Conservation (phyloP, 129 eudicot genomes). For the Tagetes erecta region DNA sequence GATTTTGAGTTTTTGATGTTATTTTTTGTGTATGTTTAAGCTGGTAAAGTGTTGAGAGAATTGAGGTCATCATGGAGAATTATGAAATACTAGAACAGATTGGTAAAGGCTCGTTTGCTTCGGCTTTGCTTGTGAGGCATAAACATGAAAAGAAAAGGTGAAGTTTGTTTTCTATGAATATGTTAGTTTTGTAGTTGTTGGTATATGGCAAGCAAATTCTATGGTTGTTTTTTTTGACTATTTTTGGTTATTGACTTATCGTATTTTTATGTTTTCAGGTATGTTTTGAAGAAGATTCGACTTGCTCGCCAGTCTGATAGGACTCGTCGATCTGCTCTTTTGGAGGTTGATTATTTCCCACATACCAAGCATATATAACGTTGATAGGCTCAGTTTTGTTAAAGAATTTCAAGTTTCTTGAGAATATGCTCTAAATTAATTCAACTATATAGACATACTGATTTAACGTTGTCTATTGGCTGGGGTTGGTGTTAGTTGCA, state of each 20-base stretch:
- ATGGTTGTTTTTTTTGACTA: not conserved
- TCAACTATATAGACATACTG: slow-evolving; percentile 8
- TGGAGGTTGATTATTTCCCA: slow-evolving; percentile 53
- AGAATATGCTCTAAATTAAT: not conserved
- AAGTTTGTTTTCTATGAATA: slow-evolving; percentile 23
- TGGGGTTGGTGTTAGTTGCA: not conserved
- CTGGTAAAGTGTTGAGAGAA: not conserved
- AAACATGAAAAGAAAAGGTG: slow-evolving; percentile 88
- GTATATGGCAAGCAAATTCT: not conserved
- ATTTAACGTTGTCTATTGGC: not conserved
- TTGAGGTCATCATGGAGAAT: slow-evolving; percentile 61
- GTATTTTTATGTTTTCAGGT: slow-evolving; percentile 39
- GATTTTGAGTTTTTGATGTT: not conserved
- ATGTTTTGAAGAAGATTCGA: slow-evolving; percentile 88
- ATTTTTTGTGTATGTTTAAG: slow-evolving; percentile 24
- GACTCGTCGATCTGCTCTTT: slow-evolving; percentile 87
- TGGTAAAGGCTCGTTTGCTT: slow-evolving; percentile 95
- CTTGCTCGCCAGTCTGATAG: slow-evolving; percentile 93
- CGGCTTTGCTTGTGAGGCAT: slow-evolving; percentile 87
- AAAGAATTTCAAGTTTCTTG: not conserved
- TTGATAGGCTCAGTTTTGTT: not conserved
- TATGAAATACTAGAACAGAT: slow-evolving; percentile 89
- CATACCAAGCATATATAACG: not conserved
- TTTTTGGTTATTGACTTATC: not conserved
- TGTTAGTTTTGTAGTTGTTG: not conserved